Conservation (phyloP, 2,329 filamentous ascomycete species). For the Chrysoporthe puriensis region DNA sequence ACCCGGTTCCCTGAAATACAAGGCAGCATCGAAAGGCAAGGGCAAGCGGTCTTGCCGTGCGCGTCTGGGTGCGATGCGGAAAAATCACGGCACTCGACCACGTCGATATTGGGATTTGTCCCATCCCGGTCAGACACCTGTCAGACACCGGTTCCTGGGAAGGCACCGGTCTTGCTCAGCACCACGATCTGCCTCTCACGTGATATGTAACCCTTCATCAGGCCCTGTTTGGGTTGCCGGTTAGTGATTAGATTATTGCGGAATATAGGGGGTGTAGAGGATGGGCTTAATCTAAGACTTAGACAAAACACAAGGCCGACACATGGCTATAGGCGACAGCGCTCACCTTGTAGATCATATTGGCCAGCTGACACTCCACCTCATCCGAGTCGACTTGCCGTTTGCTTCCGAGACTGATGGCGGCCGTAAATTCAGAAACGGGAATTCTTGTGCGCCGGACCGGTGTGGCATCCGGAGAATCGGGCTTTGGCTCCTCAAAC, state of each 20-base stretch:
- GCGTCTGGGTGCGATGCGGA: background rate
- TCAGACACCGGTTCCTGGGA: constrained; percentile 82
- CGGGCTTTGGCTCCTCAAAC: constrained; percentile 74
- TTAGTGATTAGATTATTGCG: constrained; percentile 32
- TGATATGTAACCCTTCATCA: constrained; percentile 98
- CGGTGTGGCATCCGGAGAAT: constrained; percentile 49
- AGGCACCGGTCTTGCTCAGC: constrained; percentile 88
- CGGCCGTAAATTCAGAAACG: constrained; percentile 82
- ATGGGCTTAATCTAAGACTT: background rate
- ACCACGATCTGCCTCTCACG: constrained; percentile 89
- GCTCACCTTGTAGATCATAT: constrained; percentile 95
- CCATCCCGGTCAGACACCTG: background rate
- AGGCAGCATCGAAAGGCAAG: background rate
- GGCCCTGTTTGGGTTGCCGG: constrained; percentile 58
- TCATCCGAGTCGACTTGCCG: constrained; percentile 82
- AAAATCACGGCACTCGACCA: no score
- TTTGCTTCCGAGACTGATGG: constrained; percentile 73
- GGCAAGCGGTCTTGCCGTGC: background rate
- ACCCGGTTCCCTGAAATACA: background rate
- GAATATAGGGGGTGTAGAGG: background rate
- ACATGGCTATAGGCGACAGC: background rate
- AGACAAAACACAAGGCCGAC: background rate
- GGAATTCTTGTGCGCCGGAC: constrained; percentile 77
- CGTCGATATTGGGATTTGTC: no score
- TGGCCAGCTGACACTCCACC: constrained; percentile 91